Conservation (phyloP, 2,329 filamentous ascomycete genomes). For the Dryadomyces quercus-mongolicae region DNA sequence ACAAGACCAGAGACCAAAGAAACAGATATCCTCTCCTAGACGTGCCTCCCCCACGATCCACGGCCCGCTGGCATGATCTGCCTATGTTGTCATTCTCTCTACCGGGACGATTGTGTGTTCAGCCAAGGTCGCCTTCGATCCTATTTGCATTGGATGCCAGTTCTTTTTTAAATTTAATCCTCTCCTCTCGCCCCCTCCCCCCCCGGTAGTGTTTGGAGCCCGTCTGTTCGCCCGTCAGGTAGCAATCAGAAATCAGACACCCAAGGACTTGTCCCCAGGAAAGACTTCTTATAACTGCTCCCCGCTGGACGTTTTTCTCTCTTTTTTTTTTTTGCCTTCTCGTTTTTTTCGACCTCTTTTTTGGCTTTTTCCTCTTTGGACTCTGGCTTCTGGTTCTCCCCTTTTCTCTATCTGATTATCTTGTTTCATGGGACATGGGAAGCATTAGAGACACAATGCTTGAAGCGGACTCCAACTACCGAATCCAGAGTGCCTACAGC, state of each 20-base stretch:
- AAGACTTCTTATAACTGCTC: not conserved
- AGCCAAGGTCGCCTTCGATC: not conserved
- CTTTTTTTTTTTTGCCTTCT: not conserved
- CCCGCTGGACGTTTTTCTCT: not conserved
- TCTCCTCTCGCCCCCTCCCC: too few relatives aligned
- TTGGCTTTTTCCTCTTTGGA: not conserved
- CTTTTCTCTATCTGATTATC: not conserved
- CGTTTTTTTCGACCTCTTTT: not conserved
- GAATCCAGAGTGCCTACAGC: conserved; percentile 2
- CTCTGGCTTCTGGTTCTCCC: not conserved
- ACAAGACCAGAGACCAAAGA: not conserved
- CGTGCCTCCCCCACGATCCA: not conserved
- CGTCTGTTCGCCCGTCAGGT: not conserved
- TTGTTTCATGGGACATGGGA: conserved; percentile 2
- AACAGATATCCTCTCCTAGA: too few relatives aligned
- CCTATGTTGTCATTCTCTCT: too few relatives aligned
- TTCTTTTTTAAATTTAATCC: not conserved
- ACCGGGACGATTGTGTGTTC: not conserved
- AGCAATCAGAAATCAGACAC: not conserved
- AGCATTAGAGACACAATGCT: conserved; percentile 1
- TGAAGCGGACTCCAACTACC: conserved; percentile 4
- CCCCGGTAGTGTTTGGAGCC: not conserved
- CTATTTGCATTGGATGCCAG: not conserved
- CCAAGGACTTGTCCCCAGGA: not conserved
- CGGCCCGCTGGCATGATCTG: conserved; percentile 3